phyloP scores from a whole-genome alignment of 345 rosid genomes.

The Arabis hirsuta region DNA sequence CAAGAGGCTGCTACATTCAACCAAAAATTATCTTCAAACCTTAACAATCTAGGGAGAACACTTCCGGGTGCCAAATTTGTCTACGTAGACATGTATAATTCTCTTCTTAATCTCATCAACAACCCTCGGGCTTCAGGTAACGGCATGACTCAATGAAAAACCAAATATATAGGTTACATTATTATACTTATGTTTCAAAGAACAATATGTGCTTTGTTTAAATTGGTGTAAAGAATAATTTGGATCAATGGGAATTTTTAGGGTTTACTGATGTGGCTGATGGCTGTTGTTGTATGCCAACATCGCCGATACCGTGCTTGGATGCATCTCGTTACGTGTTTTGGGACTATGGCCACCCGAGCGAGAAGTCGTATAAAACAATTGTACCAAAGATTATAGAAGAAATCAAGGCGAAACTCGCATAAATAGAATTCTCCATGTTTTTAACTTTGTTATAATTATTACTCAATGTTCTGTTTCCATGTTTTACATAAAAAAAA shows the following conservation, averaged over 20 bases:
- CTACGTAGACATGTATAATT: conserved; percentile 46
- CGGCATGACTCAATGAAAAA: neutral
- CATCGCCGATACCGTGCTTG: neutral
- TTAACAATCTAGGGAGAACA: conserved; percentile 41
- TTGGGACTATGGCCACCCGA: conserved; percentile 44
- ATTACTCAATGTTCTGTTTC: too few relatives aligned
- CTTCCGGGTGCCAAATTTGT: conserved; percentile 45
- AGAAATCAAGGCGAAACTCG: conserved; percentile 21
- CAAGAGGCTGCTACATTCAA: conserved; percentile 53
- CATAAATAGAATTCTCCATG: neutral
- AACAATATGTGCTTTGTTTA: neutral
- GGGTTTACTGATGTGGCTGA: conserved; percentile 28
- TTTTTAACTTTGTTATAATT: neutral
- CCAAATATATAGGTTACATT: neutral
- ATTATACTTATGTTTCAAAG: neutral
- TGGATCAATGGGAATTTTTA: neutral
- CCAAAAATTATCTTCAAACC: conserved; percentile 45
- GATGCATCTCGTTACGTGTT: conserved; percentile 32
- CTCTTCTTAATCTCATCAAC: conserved; percentile 48
- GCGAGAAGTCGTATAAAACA: conserved; percentile 37
- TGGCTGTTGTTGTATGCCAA: conserved; percentile 23
- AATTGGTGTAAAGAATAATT: neutral
- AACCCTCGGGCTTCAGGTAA: conserved; percentile 61
- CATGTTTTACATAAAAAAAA: too few relatives aligned
- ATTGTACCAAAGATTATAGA: conserved; percentile 24